Percentiles rank a stretch among this genome's conserved stretches.
Conservation (phyloP, 2,329 filamentous ascomycete species). For the Aspergillus aculeatus region DNA sequence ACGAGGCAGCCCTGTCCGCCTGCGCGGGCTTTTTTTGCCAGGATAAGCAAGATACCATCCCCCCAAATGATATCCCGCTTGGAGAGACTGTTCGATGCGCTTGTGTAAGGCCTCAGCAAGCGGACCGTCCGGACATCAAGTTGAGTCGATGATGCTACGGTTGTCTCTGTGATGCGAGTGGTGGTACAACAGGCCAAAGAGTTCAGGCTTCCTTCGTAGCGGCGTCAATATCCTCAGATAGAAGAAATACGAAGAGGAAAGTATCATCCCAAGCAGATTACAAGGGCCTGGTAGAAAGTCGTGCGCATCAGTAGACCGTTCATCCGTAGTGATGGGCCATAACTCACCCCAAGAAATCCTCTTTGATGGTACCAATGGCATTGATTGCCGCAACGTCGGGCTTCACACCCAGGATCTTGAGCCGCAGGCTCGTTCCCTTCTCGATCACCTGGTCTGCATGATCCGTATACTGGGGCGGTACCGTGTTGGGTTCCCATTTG, state of each 20-base stretch:
- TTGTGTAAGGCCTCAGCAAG: neutral
- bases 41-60: slow-evolving; percentile 3
- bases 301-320: slow-evolving; percentile 13
- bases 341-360: slow-evolving; percentile 54
- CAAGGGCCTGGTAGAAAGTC: slow-evolving; percentile 25
- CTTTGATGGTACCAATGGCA: slow-evolving; percentile 96
- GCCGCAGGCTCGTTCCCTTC: slow-evolving; percentile 85
- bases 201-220: slow-evolving; percentile 9
- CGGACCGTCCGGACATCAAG: neutral
- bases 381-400: slow-evolving; percentile 94
- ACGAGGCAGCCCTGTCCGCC: slow-evolving; percentile 6
- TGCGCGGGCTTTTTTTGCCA: slow-evolving; percentile 4
- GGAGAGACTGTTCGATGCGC: neutral
- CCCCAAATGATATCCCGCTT: neutral
- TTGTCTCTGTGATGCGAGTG: neutral
- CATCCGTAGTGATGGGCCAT: neutral
- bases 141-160: neutral
- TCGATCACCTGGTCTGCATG: slow-evolving; percentile 93
- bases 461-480: slow-evolving; percentile 94
- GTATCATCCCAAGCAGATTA: slow-evolving; percentile 27
- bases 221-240: slow-evolving; percentile 17
- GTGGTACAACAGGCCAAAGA: neutral
- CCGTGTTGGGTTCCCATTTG: slow-evolving; percentile 92
- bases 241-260: slow-evolving; percentile 13
- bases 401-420: slow-evolving; percentile 91